Percentiles rank a stretch among this genome's conserved stretches.
Evolutionary conservation across 139 green algal genomes (phyloP).

Genomic region (Coccomyxa sp.): DNA sequence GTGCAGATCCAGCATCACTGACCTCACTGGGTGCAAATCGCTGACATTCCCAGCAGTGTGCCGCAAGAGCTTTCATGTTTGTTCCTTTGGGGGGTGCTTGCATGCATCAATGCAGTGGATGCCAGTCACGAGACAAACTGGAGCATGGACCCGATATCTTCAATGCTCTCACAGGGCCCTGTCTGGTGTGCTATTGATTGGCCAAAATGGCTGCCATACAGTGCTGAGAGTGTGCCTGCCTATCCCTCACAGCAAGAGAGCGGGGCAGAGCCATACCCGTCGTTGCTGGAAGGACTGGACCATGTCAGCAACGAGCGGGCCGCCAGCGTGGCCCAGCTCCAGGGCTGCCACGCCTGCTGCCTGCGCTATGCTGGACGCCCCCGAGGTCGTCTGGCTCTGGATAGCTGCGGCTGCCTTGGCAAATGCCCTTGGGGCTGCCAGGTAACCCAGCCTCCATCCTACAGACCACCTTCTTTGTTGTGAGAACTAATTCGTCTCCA

Average conservation of each 20-base stretch:
- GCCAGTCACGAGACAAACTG: not conserved
- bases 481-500: too few relatives aligned
- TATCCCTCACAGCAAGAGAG: not conserved
- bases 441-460: constrained; percentile 94
- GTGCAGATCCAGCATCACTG: not conserved
- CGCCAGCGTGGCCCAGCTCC: constrained; percentile 69
- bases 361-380: constrained; percentile 75
- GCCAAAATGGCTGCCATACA: not conserved
- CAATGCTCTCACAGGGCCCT: not conserved
- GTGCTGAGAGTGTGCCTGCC: not conserved
- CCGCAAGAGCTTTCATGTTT: not conserved
- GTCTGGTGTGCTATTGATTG: not conserved
- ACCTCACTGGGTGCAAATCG: not conserved
- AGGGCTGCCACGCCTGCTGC: constrained; percentile 88
- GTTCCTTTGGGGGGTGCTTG: not conserved
- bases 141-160: not conserved
- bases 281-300: constrained; percentile 72
- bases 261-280: not conserved
- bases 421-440: constrained; percentile 83
- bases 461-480: too few relatives aligned
- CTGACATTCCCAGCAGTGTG: not conserved
- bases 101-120: not conserved
- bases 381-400: constrained; percentile 90
- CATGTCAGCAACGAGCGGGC: constrained; percentile 73
- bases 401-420: constrained; percentile 75